Evolutionary conservation across 495 filamentous ascomycete species (phyloP).

Genomic region (Emericellopsis terricola): DNA sequence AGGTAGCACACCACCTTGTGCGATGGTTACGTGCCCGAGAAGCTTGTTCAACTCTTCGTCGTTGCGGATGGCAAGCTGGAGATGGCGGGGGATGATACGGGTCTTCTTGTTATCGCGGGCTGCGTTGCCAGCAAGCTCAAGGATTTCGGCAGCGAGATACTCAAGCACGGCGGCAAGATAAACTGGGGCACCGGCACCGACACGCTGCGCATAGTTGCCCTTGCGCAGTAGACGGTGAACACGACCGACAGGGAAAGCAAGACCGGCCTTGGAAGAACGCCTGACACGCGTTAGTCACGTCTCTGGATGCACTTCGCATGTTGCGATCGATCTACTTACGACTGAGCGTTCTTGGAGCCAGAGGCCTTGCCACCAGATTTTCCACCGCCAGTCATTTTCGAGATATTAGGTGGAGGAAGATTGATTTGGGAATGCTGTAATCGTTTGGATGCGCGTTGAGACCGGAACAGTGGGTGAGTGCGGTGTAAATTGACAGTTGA

Average conservation of each 20-base stretch:
- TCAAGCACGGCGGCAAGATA: conserved; percentile 97
- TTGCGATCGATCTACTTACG: conserved; percentile 41
- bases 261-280: conserved; percentile 97
- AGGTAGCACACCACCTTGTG: conserved; percentile 97
- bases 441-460: conserved; percentile 7
- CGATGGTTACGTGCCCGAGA: conserved; percentile 95
- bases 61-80: conserved; percentile 98
- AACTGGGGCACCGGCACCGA: conserved; percentile 96
- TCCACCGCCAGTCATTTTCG: conserved; percentile 94
- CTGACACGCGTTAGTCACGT: conserved; percentile 34
- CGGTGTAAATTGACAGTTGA: conserved; percentile 1
- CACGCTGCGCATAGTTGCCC: conserved; percentile 99
- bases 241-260: conserved; percentile 98
- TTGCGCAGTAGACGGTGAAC: conserved; percentile 98
- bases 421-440: too few species aligned
- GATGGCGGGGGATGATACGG: conserved; percentile 97
- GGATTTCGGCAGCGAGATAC: conserved; percentile 96
- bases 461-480: too few species aligned
- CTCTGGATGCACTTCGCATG: conserved; percentile 2
- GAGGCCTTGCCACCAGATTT: conserved; percentile 98
- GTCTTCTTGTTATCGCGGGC: conserved; percentile 99
- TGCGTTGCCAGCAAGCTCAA: conserved; percentile 96
- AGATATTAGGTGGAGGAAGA: conserved; percentile 18
- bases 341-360: conserved; percentile 92
- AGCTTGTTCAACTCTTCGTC: conserved; percentile 99